Evolutionary conservation across 2,329 filamentous ascomycete genomes (phyloP).

Genomic region (Colletotrichum sp.): DNA sequence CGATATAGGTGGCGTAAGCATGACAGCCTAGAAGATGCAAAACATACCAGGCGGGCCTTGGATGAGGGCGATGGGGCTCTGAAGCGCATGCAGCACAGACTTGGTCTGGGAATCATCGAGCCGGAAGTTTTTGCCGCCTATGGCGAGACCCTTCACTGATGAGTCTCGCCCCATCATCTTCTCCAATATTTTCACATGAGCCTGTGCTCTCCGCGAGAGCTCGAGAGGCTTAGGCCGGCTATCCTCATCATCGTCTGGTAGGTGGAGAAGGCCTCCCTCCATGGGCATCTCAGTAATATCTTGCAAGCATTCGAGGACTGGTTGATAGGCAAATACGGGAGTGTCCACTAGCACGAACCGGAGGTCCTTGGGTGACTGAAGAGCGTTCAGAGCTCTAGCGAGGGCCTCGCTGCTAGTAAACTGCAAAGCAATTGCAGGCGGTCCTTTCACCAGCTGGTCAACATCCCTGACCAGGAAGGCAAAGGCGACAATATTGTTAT

Average conservation of each 20-base stretch:
- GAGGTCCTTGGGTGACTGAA: conserved; percentile 38
- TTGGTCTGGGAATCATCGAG: conserved; percentile 54
- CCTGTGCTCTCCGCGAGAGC: not conserved
- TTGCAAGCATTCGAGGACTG: conserved; percentile 66
- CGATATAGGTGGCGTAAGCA: not conserved
- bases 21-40: not conserved
- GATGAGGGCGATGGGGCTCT: conserved; percentile 62
- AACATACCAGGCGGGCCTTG: conserved; percentile 73
- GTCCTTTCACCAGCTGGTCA: conserved; percentile 43
- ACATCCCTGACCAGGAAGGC: conserved; percentile 60
- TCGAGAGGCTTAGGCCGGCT: not conserved
- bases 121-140: not conserved
- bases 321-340: conserved; percentile 72
- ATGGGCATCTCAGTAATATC: conserved; percentile 61
- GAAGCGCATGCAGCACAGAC: conserved; percentile 61
- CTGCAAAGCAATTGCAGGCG: conserved; percentile 56
- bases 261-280: conserved; percentile 51
- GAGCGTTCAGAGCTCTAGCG: conserved; percentile 47
- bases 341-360: conserved; percentile 67
- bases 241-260: not conserved
- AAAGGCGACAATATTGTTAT: conserved; percentile 62
- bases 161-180: not conserved
- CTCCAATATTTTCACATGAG: not conserved
- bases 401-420: conserved; percentile 53
- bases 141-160: not conserved